Conservation (phyloP, 495 filamentous ascomycete species). For the Oleoguttula mirabilis region DNA sequence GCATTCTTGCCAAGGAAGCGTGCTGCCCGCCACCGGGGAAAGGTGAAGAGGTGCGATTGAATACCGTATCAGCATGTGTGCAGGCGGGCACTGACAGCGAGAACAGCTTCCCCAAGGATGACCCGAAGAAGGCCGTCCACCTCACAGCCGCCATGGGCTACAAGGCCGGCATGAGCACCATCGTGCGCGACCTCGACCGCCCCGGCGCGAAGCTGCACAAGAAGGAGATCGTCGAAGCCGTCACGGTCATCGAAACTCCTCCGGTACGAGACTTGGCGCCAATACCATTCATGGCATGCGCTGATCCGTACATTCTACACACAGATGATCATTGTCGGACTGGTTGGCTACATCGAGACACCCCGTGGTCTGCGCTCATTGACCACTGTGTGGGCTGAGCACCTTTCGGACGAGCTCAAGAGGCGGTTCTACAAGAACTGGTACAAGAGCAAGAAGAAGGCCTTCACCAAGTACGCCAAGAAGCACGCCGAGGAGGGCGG, state of each 20-base stretch:
- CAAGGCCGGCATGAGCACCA: constrained; percentile 99
- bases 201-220: constrained; percentile 99
- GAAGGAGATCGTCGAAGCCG: constrained; percentile 99
- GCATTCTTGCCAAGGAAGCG: constrained; percentile 97
- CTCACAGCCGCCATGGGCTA: constrained; percentile 97
- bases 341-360: constrained; percentile 99
- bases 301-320: constrained; percentile 44
- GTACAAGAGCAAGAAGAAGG: constrained; percentile 99
- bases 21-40: constrained; percentile 87
- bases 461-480: constrained; percentile 99
- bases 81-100: constrained; percentile 5
- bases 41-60: constrained; percentile 82
- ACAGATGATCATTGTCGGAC: constrained; percentile 96
- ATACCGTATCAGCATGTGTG: constrained; percentile 2
- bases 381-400: constrained; percentile 99
- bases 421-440: constrained; percentile 99
- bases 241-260: constrained; percentile 98
- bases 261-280: constrained; percentile 56
- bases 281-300: constrained; percentile 21
- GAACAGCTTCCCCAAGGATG: constrained; percentile 95
- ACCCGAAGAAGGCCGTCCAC: constrained; percentile 98
- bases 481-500: constrained; percentile 90
- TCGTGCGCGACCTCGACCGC: constrained; percentile 98
- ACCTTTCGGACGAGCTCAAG: constrained; percentile 95
- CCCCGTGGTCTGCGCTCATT: constrained; percentile 98